Conservation (phyloP, 176 grass and related monocot genomes). For the Secale cereale region DNA sequence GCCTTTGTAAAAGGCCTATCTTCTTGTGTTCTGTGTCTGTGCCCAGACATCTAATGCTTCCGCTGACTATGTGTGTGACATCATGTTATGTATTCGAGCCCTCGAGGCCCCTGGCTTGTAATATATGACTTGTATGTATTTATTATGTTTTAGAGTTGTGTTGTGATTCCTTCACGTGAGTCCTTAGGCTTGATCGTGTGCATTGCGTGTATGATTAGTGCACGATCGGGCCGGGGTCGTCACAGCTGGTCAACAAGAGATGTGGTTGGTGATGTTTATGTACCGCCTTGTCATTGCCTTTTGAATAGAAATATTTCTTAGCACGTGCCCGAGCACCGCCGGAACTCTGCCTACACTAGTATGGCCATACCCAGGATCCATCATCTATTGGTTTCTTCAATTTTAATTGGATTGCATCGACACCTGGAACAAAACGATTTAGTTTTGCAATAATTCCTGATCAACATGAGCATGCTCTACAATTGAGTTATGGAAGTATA, state of each 20-base stretch:
- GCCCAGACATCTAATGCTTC: too few relatives aligned
- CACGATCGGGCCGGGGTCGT: too few relatives aligned
- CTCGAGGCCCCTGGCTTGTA: too few relatives aligned
- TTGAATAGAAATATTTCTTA: background rate
- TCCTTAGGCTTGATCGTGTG: too few relatives aligned
- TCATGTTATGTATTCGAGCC: too few relatives aligned
- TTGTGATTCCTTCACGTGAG: too few relatives aligned
- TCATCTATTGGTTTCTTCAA: background rate
- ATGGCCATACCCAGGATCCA: background rate
- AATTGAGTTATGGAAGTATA: background rate
- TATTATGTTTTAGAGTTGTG: too few relatives aligned
- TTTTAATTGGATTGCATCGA: background rate
- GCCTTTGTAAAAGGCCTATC: too few relatives aligned
- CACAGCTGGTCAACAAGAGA: background rate
- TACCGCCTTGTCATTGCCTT: background rate
- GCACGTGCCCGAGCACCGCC: background rate
- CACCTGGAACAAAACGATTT: background rate
- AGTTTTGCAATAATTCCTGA: background rate
- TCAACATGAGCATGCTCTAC: background rate
- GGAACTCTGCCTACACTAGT: background rate
- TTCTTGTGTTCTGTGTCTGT: too few relatives aligned
- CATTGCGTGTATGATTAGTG: too few relatives aligned
- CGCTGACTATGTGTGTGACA: too few relatives aligned
- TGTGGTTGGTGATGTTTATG: background rate
- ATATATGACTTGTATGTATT: too few relatives aligned